phyloP scores from a whole-genome alignment of 139 green algal genomes.

The Zygnema cylindricum region DNA sequence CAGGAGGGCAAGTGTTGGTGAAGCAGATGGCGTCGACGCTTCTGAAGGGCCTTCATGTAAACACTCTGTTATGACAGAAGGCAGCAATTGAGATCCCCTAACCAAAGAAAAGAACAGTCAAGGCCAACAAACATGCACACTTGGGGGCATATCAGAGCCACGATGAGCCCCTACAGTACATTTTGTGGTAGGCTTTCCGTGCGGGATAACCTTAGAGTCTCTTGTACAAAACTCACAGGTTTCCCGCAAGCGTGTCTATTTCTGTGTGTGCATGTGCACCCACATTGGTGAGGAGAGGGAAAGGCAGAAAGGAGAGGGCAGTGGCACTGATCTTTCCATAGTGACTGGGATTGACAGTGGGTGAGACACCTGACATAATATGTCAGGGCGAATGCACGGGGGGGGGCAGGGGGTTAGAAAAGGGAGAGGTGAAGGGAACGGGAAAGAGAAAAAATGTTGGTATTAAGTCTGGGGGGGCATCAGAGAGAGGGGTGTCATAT shows the following conservation, averaged over 20 bases:
- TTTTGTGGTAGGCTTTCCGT: neutral
- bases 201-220: neutral
- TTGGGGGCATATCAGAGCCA: neutral
- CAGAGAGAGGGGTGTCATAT: too few species aligned
- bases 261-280: neutral
- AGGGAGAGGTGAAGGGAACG: too few species aligned
- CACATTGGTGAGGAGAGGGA: neutral
- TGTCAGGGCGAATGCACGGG: too few species aligned
- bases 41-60: constrained; percentile 61
- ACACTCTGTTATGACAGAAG: constrained; percentile 54
- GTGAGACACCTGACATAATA: too few species aligned
- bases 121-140: neutral
- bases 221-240: neutral
- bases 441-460: too few species aligned
- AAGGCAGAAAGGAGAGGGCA: neutral
- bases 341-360: neutral
- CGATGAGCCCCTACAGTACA: neutral
- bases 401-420: too few species aligned
- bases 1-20: constrained; percentile 51
- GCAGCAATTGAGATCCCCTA: neutral
- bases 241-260: neutral
- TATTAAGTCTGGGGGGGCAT: too few species aligned
- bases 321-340: neutral
- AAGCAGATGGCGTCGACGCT: constrained; percentile 61
- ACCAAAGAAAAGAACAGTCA: neutral